These are phyloP conservation scores for Mimosa bimucronata DNA, from an alignment of 306 rosid genomes.

Conservation along the genomic window DNA sequence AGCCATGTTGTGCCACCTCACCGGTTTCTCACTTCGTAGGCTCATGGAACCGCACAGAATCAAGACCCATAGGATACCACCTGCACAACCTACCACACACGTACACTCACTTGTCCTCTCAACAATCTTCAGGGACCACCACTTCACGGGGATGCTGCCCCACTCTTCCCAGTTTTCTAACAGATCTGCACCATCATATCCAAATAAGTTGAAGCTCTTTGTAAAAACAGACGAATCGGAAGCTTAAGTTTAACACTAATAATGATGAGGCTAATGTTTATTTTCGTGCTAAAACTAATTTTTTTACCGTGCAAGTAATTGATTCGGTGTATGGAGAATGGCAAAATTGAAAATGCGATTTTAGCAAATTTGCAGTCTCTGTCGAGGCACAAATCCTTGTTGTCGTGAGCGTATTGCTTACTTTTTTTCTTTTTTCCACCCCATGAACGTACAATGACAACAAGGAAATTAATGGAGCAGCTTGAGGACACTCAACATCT, in stretches of 20 bases:
- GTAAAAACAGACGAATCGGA: neutral
- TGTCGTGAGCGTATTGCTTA: neutral
- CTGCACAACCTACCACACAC: constrained; percentile 7
- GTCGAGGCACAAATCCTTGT: neutral
- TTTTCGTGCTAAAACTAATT: neutral
- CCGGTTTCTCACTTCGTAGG: neutral
- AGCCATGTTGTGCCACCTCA: neutral
- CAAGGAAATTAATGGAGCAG: constrained; percentile 30
- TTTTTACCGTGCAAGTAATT: neutral
- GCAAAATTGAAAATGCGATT: neutral
- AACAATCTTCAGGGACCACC: constrained; percentile 16
- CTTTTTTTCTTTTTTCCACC: neutral
- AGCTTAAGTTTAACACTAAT: neutral
- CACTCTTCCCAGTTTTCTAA: neutral
- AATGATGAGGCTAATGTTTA: neutral
- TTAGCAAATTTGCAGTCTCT: neutral
- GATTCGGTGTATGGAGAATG: neutral
- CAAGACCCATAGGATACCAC: neutral
- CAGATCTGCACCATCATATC: neutral
- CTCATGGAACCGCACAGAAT: neutral
- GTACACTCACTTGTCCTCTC: neutral
- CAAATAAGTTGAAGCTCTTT: neutral
- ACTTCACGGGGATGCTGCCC: constrained; percentile 10
- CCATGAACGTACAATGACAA: constrained; percentile 20
- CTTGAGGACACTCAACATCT: constrained; percentile 31